Percentiles rank a stretch among this genome's conserved stretches.
phyloP scores from a whole-genome alignment of 2,329 filamentous ascomycete species.

The Penicillium capsulatum region DNA sequence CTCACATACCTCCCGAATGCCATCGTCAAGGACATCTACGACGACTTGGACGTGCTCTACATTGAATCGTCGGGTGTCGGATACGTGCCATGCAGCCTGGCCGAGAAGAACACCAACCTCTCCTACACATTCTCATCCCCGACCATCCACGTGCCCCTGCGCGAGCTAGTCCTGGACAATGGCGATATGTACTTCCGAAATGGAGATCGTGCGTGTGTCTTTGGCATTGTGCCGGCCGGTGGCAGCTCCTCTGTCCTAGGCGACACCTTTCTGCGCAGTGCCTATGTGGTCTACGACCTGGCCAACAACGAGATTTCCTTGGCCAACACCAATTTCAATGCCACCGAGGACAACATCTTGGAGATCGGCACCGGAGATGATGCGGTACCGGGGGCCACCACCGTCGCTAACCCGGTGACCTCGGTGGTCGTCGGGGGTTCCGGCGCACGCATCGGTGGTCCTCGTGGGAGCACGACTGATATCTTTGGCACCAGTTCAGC shows the following conservation, averaged over 20 bases:
- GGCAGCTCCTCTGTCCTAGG: slow-evolving; percentile 52
- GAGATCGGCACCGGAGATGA: slow-evolving; percentile 51
- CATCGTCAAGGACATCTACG: slow-evolving; percentile 49
- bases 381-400: slow-evolving; percentile 52
- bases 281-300: slow-evolving; percentile 62
- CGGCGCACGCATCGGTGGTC: slow-evolving; percentile 42
- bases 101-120: slow-evolving; percentile 47
- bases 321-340: slow-evolving; percentile 59
- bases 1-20: slow-evolving; percentile 39
- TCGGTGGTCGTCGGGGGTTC: slow-evolving; percentile 41
- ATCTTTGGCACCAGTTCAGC: slow-evolving; percentile 16
- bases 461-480: slow-evolving; percentile 13
- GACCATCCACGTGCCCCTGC: slow-evolving; percentile 52
- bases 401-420: slow-evolving; percentile 50
- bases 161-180: slow-evolving; percentile 54
- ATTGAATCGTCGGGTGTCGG: slow-evolving; percentile 51
- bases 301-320: slow-evolving; percentile 58
- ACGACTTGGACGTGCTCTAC: slow-evolving; percentile 57
- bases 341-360: slow-evolving; percentile 46
- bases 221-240: slow-evolving; percentile 50
- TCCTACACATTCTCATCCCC: slow-evolving; percentile 56
- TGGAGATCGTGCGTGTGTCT: slow-evolving; percentile 39
- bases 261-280: slow-evolving; percentile 60
- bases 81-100: slow-evolving; percentile 52
- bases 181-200: slow-evolving; percentile 38